Base-by-base conservation (phyloP, 768 basidiomycete species). In the Pleurotus giganteus region DNA sequence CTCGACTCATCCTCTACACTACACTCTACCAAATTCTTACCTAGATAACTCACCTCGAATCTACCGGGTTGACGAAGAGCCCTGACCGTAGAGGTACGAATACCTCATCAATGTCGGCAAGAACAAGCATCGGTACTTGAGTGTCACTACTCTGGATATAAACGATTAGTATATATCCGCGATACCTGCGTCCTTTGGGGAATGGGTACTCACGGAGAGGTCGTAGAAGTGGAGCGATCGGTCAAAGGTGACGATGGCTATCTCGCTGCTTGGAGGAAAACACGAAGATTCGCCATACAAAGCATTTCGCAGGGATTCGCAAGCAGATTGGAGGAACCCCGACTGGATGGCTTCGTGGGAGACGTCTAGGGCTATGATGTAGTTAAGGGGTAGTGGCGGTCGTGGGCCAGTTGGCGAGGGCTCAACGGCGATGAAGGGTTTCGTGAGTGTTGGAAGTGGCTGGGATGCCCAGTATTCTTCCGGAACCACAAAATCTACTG, bases 71-170 rank as follows among this genome's bases (percentile, higher is more conserved):
- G 8, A 88, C 93, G 57, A 98, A 89, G 36, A 95, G 74, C 2
- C 86, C 88, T 4, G 76, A 71, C 17, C 74, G 74, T 21, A 93
- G 67, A 0, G 97, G 97, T 1, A 90, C 69, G 69, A 95, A 98
- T 17, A 94, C 85, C 53, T 99, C 97, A n/a, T 93, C 88, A 32
- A 98, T 71, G 65, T 98, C 97, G 1, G 90, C 74, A 7, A 98
- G 81, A 41, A 98, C 82, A 41, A 95, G 75, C 77, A 95, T 88
- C 31, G 78, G 77, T 1, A 83, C 77, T 61, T 76, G 72, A 65
- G 80, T 74, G 70, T 76, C 80, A 57, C 43, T 45, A 50, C 23
- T 55, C 50, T 36, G 49, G 21, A n/a, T 19, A 13, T 43, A 19
- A n/a, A n/a, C n/a, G 11, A 43, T 29, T 26, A 29, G 53, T n/a